Percentiles rank a stretch among this genome's conserved stretches.
These are phyloP conservation scores for Microdochium bolleyi DNA, from an alignment of 2,329 filamentous ascomycete genomes.

Conservation along the genomic window DNA sequence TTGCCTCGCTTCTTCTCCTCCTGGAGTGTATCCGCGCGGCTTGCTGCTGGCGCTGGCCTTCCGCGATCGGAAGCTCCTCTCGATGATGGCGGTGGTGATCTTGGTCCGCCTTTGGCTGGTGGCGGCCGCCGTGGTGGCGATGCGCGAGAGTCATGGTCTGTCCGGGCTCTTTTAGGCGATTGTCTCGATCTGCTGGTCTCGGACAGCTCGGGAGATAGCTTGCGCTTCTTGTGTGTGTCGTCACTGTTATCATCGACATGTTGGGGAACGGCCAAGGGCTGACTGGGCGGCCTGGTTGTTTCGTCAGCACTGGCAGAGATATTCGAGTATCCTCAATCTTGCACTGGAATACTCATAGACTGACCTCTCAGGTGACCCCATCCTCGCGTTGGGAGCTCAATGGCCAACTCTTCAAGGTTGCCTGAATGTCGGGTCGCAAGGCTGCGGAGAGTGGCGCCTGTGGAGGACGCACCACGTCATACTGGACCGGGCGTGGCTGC, in stretches of 20 bases:
- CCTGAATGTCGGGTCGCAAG: not conserved
- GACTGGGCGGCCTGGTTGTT: not conserved
- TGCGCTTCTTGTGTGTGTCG: not conserved
- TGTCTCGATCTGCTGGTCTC: not conserved
- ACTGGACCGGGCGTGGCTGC: not conserved
- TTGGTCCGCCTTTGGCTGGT: not conserved
- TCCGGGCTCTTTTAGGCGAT: not conserved
- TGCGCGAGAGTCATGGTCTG: not conserved
- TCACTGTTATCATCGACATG: not conserved
- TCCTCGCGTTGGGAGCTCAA: not conserved
- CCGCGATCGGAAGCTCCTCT: not conserved
- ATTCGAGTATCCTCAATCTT: not conserved
- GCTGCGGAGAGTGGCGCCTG: not conserved
- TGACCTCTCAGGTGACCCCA: not conserved
- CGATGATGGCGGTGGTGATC: not conserved
- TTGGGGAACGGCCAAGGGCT: not conserved
- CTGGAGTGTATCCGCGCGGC: conserved; percentile 37
- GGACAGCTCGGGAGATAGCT: not conserved
- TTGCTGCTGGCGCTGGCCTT: conserved; percentile 8
- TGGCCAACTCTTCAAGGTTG: not conserved
- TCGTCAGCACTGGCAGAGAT: not conserved
- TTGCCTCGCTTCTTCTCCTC: conserved; percentile 79
- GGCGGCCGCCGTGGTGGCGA: not conserved
- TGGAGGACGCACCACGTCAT: not conserved
- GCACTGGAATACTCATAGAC: too few relatives aligned